Base-by-base conservation (phyloP, 495 filamentous ascomycete species). In the Cercophora sp. region DNA sequence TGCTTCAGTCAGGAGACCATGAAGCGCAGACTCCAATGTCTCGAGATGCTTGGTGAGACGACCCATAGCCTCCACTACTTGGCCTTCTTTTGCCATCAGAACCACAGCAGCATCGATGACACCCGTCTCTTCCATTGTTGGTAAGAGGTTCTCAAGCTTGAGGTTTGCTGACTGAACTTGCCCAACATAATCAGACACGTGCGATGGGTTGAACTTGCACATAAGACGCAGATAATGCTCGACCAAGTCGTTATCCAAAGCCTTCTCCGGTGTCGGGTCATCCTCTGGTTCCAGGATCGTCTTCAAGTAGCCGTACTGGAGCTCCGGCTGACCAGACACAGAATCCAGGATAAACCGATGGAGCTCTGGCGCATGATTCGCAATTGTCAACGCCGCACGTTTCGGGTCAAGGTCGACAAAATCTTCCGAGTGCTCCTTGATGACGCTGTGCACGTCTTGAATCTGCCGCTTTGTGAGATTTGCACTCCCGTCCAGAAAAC, bases 21-120 rank as follows among this genome's bases (percentile, higher is more conserved):
- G 77, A 15, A 96, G 71, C 9, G 88, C 86, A 5, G 85, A 84
- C 61, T 96, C 86, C 0, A 97, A 76, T 0, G 84, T 91, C 16
- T 73, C 73, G 18, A 98, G 64, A 66, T 97, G 90, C 39, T 75
- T 76, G 8, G 92, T 77, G 9, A 98, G 81, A 32, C 93, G 83
- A 51, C 83, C 78, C 82, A 98, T 92, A 8, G 90, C 93, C 45
- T 85, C 81, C 50, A 80, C 77, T 10, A 94, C 79, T 64, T 93
- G 85, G 11, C 93, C 94, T 60, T 96, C 93, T 55, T 89, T 79
- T 39, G 91, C 88, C 75, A 97, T 86, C 8, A 98, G 76, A 16
- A 95, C 81, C 20, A 98, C 88, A 1, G 90, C 92, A 10, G 92
- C 93, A 72, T 98, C 94, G 34, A 98, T 82, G 13, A 90, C 89